Percentiles rank a stretch among this genome's conserved stretches.
Evolutionary conservation across 305 asterid genomes (phyloP).

Genomic region (Fraxinus ornus): DNA sequence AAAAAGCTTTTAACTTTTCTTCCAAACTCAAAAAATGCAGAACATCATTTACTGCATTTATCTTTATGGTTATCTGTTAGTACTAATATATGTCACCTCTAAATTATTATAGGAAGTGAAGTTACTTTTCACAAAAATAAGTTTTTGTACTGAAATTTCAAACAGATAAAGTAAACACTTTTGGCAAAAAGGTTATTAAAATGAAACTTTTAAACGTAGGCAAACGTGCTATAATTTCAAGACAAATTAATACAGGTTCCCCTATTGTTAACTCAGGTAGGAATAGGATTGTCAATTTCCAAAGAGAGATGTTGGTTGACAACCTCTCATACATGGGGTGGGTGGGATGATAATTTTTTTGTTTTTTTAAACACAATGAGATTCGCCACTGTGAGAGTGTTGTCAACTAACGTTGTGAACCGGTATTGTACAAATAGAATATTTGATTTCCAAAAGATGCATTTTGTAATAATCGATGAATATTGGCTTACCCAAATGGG

Average conservation of each 20-base stretch:
- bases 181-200: not conserved
- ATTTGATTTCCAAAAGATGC: not conserved
- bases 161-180: not conserved
- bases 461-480: not conserved
- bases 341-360: no score
- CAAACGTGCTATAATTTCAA: not conserved
- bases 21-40: constrained; percentile 6
- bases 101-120: not conserved
- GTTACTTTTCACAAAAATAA: not conserved
- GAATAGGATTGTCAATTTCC: not conserved
- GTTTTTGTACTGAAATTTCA: not conserved
- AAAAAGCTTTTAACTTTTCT: not conserved
- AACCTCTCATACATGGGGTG: no score
- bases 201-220: not conserved
- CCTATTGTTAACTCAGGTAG: not conserved
- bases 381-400: no score
- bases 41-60: not conserved
- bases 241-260: not conserved
- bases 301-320: no score
- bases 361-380: no score
- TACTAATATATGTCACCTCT: not conserved
- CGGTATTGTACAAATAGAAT: no score
- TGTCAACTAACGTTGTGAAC: no score
- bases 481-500: not conserved
- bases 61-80: not conserved